These are phyloP conservation scores for Suhomyces panamericanus DNA, from an alignment of 1,139 yeast genomes.

Conservation along the genomic window DNA sequence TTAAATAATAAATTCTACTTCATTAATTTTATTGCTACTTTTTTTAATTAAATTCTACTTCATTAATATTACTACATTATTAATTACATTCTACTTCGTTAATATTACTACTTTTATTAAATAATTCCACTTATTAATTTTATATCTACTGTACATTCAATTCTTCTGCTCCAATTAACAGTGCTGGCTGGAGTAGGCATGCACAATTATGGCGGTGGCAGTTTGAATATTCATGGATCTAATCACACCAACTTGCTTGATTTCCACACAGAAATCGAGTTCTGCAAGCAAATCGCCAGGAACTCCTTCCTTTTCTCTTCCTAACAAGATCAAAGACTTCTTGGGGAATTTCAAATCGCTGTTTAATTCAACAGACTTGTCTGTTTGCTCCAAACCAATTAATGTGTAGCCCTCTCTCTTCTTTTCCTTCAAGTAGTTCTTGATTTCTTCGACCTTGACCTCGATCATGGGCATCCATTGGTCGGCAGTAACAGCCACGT, in stretches of 20 bases:
- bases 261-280: slow-evolving; percentile 84
- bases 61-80: neutral
- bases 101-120: no score
- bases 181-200: slow-evolving; percentile 84
- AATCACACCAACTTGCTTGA: slow-evolving; percentile 87
- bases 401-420: slow-evolving; percentile 80
- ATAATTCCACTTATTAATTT: no score
- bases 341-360: slow-evolving; percentile 68
- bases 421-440: slow-evolving; percentile 57
- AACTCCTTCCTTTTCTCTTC: slow-evolving; percentile 88
- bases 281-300: slow-evolving; percentile 85
- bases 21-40: no score
- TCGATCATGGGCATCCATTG: slow-evolving; percentile 95
- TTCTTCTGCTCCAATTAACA: slow-evolving; percentile 24
- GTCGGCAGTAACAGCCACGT: slow-evolving; percentile 92
- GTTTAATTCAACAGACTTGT: slow-evolving; percentile 71
- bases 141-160: slow-evolving; percentile 1
- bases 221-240: slow-evolving; percentile 97
- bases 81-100: neutral
- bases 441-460: slow-evolving; percentile 59
- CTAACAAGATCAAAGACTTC: slow-evolving; percentile 75
- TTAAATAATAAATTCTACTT: no score
- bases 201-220: slow-evolving; percentile 91
- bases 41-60: no score
- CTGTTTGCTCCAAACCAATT: slow-evolving; percentile 92